phyloP scores from a whole-genome alignment of 108 stramenopile genomes.

The Cyclotella baltica region DNA sequence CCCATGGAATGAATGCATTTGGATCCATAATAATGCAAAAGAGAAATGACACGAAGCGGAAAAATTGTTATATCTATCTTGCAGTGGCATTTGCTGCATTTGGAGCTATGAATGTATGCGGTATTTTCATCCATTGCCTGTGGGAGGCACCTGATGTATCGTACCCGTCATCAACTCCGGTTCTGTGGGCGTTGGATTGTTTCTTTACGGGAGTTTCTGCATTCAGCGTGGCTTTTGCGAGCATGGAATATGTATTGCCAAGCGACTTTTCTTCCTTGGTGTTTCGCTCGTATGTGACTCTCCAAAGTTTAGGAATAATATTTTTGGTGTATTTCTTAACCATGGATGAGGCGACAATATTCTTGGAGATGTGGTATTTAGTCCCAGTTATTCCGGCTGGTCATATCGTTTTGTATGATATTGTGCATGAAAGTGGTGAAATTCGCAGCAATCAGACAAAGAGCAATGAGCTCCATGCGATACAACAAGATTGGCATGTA shows the following conservation, averaged over 20 bases:
- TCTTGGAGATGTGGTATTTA: background rate
- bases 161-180: background rate
- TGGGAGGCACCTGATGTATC: background rate
- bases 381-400: background rate
- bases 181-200: background rate
- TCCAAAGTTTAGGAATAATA: background rate
- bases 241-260: background rate
- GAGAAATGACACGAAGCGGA: background rate
- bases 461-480: no score
- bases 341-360: background rate
- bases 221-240: background rate
- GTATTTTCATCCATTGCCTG: background rate
- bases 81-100: background rate
- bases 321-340: background rate
- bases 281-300: background rate
- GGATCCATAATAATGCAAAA: background rate
- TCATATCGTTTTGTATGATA: background rate
- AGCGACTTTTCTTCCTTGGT: background rate
- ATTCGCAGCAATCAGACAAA: background rate
- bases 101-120: background rate
- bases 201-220: background rate
- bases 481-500: background rate
- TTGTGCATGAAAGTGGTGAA: background rate
- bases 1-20: background rate
- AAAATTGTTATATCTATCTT: background rate